phyloP scores from a whole-genome alignment of 2,329 filamentous ascomycete species.

The Acrocalymma vagum region DNA sequence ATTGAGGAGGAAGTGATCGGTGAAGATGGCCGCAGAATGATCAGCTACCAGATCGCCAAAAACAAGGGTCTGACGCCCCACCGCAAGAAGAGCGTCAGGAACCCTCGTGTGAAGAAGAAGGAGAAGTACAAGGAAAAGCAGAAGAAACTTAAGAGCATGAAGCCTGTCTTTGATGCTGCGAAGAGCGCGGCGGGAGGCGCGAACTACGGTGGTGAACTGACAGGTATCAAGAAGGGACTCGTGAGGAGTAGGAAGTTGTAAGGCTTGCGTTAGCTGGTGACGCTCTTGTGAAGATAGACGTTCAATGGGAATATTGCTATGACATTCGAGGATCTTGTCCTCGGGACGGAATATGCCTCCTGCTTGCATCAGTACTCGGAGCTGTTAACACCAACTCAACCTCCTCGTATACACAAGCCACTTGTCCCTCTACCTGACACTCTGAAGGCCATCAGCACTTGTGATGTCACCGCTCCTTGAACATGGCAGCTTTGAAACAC shows the following conservation, averaged over 20 bases:
- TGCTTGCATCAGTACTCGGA: no score
- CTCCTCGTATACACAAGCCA: no score
- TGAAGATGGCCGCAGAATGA: conserved; percentile 87
- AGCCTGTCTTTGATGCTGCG: conserved; percentile 83
- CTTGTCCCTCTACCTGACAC: no score
- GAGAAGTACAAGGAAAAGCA: conserved; percentile 96
- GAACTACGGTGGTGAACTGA: conserved; percentile 84
- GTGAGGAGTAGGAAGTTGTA: conserved; percentile 94
- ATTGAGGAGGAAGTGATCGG: conserved; percentile 75
- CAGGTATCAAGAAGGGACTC: conserved; percentile 93
- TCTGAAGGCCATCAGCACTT: no score
- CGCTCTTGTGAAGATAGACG: background rate
- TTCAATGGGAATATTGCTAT: no score
- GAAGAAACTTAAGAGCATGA: conserved; percentile 93
- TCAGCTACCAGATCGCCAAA: conserved; percentile 94
- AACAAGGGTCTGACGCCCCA: conserved; percentile 94
- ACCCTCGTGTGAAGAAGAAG: conserved; percentile 97
- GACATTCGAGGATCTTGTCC: no score
- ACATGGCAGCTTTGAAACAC: no score
- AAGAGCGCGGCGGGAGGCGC: conserved; percentile 73
- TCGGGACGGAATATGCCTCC: no score
- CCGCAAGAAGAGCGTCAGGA: conserved; percentile 92
- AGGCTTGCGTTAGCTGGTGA: no score
- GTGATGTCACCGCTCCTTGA: no score
- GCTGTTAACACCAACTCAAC: no score